phyloP scores from a whole-genome alignment of 768 basidiomycete genomes.

The Russula earlei region DNA sequence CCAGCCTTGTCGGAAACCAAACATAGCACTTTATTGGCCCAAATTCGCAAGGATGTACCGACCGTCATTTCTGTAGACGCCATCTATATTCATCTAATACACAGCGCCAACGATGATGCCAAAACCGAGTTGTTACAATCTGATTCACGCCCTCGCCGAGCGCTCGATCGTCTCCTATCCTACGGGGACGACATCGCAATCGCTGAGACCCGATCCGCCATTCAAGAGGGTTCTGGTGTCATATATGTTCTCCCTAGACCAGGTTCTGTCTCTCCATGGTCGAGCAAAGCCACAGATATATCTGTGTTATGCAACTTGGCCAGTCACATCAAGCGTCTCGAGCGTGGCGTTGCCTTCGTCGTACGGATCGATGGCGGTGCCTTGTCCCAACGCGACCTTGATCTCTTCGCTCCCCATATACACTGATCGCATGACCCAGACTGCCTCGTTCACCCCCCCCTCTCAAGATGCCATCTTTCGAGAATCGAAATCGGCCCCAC shows the following conservation, averaged over 20 bases:
- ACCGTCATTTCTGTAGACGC: conserved; percentile 65
- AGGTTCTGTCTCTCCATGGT: conserved; percentile 97
- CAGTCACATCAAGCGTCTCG: conserved; percentile 64
- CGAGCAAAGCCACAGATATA: conserved; percentile 97
- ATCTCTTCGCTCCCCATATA: conserved; percentile 55
- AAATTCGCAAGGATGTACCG: conserved; percentile 44
- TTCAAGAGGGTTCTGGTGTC: conserved; percentile 33
- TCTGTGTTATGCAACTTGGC: conserved; percentile 77
- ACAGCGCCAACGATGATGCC: conserved; percentile 38
- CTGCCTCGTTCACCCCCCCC: conserved; percentile 52
- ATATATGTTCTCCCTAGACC: conserved; percentile 73
- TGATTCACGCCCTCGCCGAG: conserved; percentile 37
- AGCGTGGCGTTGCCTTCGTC: conserved; percentile 70
- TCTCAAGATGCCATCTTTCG: conserved; percentile 46
- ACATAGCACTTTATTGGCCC: conserved; percentile 52
- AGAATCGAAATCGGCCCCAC: conserved; percentile 53
- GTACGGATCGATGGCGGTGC: conserved; percentile 39
- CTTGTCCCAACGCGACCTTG: conserved; percentile 40
- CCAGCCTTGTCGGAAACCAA: conserved; percentile 68
- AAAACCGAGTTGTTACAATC: conserved; percentile 39
- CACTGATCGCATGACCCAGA: conserved; percentile 98
- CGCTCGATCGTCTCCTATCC: conserved; percentile 61
- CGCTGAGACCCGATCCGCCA: conserved; percentile 32
- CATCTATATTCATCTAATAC: conserved; percentile 79
- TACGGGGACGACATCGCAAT: conserved; percentile 75